phyloP scores from a whole-genome alignment of 2,329 filamentous ascomycete species.

The Cercospora sp. region DNA sequence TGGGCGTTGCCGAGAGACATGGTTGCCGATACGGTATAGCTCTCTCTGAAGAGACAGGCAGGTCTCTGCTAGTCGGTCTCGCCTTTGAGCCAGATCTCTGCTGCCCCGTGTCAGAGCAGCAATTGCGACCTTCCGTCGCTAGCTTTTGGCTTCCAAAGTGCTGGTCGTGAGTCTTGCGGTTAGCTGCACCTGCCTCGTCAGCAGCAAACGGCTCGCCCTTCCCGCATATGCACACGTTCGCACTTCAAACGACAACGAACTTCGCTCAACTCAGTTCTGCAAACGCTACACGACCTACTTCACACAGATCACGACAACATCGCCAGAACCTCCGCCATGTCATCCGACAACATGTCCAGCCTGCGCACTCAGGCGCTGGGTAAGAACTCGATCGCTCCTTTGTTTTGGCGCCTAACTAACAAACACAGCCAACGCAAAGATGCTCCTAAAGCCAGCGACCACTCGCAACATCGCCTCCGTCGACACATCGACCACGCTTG shows the following conservation, averaged over 20 bases:
- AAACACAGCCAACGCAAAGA: constrained; percentile 28
- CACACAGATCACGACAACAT: constrained; percentile 1
- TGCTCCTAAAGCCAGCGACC: constrained; percentile 21
- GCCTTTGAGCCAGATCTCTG: neutral
- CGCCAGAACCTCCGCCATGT: constrained; percentile 11
- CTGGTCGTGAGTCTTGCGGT: neutral
- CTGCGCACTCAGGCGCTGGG: constrained; percentile 28
- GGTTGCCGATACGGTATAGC: neutral
- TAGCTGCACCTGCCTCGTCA: neutral
- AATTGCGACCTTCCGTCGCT: neutral
- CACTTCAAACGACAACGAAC: neutral
- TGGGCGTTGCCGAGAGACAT: neutral
- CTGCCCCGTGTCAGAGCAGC: neutral
- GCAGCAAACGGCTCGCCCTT: neutral
- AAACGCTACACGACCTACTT: neutral
- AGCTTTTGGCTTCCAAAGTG: neutral
- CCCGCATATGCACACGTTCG: neutral
- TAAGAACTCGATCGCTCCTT: neutral
- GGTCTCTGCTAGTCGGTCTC: neutral
- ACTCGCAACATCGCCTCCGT: constrained; percentile 3
- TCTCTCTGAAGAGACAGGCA: neutral
- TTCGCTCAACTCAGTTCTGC: neutral
- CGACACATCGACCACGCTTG: constrained; percentile 13
- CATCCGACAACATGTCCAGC: constrained; percentile 20
- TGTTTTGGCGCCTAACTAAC: constrained; percentile 2